Evolutionary conservation across 257 asterid species (phyloP).

Genomic region (Solanum gandarillasii): DNA sequence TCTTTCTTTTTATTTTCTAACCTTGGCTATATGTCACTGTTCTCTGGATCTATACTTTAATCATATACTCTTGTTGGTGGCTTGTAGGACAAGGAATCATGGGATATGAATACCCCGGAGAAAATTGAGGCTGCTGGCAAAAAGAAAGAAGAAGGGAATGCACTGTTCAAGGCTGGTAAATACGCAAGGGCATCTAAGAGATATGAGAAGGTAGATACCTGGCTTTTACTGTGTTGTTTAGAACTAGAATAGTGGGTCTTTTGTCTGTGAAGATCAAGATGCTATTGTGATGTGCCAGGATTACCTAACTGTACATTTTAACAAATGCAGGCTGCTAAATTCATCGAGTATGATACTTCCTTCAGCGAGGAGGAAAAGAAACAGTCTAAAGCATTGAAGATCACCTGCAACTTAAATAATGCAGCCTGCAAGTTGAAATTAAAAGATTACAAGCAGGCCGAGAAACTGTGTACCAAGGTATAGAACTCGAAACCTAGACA

Average conservation of each 20-base stretch:
- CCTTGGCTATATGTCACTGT: not conserved
- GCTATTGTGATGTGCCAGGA: not conserved
- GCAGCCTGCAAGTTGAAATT: constrained; percentile 45
- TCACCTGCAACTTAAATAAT: constrained; percentile 32
- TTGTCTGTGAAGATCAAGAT: not conserved
- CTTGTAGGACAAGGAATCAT: constrained; percentile 60
- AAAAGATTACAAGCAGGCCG: constrained; percentile 41
- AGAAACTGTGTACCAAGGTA: constrained; percentile 42
- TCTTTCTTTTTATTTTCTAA: not conserved
- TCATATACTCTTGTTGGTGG: not conserved
- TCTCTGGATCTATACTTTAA: not conserved
- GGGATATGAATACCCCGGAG: constrained; percentile 58
- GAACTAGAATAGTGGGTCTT: not conserved
- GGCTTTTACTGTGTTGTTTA: not conserved
- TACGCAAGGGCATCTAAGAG: constrained; percentile 49
- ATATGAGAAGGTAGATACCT: constrained; percentile 46
- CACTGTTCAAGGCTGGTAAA: constrained; percentile 50
- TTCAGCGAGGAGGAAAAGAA: constrained; percentile 45
- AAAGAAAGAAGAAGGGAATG: constrained; percentile 70
- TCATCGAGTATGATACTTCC: constrained; percentile 23
- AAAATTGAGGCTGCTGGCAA: constrained; percentile 62
- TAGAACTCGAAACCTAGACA: not conserved
- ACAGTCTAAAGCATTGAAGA: constrained; percentile 28
- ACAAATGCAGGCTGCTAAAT: constrained; percentile 49
- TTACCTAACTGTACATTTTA: not conserved